Base-by-base conservation (phyloP, 2,329 filamentous ascomycete species). In the Juglanconis oblonga region DNA sequence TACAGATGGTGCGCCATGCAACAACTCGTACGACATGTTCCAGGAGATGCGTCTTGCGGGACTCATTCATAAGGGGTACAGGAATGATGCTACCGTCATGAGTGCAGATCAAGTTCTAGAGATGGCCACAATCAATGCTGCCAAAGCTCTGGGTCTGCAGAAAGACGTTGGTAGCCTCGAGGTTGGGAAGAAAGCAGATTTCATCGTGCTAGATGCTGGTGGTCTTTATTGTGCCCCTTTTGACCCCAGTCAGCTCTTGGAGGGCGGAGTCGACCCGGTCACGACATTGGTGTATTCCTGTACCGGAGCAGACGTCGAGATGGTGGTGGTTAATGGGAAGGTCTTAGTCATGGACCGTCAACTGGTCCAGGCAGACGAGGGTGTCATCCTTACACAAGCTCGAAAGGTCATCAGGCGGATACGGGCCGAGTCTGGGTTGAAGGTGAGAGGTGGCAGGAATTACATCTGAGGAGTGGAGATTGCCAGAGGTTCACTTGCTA, bases 1-100 rank as follows among this genome's bases (percentile, higher is more conserved):
- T 0, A 83, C 81, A 0, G 81, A 84, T 64, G 80, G 80, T 0
- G 80, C 80, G 0, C 80, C 81, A 0, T 83, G 80, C 66, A 79
- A 79, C 40, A 82, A 82, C 63, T 76, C 76, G 6, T 81, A 79
- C 66, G 79, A 82, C 62, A 74, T 83, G 68, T 66, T 83, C 17
- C 77, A 77, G 52, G 80, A 83, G 69, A 82, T 82, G 78, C 78
- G 79, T 53, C 70, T 82, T 0, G 79, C 80, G 0, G 76, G 73
- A 0, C 77, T 82, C 10, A 67, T 83, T 38, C 81, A 83, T 61
- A 78, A 79, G 62, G 77, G 77, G 17, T 61, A 66, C 3, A 71
- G 70, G 4, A 71, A 73, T 50, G 73, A 82, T 61, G 77, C 81
- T 2, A 72, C 69, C 0, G 63, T 72, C 0, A 69, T 82, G 0